Evolutionary conservation across 1,139 yeast species (phyloP).

Genomic region (Ogataea hybrid): DNA sequence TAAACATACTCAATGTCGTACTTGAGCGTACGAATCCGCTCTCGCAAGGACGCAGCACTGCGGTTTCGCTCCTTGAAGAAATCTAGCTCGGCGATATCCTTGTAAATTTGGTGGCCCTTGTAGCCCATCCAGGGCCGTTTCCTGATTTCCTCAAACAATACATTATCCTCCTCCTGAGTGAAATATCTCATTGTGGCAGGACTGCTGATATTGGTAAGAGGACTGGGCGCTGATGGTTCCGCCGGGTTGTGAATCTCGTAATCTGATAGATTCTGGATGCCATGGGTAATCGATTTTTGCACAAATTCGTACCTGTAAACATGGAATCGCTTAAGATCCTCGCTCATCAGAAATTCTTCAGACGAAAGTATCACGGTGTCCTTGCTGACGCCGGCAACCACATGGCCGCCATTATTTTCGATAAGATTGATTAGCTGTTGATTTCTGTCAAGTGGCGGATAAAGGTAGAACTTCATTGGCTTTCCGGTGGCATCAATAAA

Average conservation of each 20-base stretch:
- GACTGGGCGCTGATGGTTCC: slow-evolving; percentile 1
- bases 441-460: slow-evolving; percentile 27
- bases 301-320: slow-evolving; percentile 28
- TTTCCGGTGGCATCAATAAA: slow-evolving; percentile 18
- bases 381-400: slow-evolving; percentile 21
- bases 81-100: slow-evolving; percentile 48
- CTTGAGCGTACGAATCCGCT: slow-evolving; percentile 60
- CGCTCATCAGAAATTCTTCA: slow-evolving; percentile 20
- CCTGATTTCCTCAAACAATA: slow-evolving; percentile 62
- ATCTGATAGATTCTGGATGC: slow-evolving; percentile 23
- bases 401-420: slow-evolving; percentile 25
- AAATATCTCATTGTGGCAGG: slow-evolving; percentile 35
- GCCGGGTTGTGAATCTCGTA: slow-evolving; percentile 27
- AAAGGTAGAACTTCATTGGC: slow-evolving; percentile 27
- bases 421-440: slow-evolving; percentile 21
- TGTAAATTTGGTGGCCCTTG: slow-evolving; percentile 34
- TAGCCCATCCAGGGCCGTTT: slow-evolving; percentile 63
- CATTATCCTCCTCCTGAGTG: slow-evolving; percentile 59
- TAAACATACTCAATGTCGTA: slow-evolving; percentile 55
- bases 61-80: slow-evolving; percentile 48
- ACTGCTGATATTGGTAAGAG: slow-evolving; percentile 4
- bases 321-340: slow-evolving; percentile 21
- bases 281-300: slow-evolving; percentile 25
- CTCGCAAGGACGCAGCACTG: slow-evolving; percentile 68
- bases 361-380: slow-evolving; percentile 26